Evolutionary conservation across 1,284 basidiomycete species (phyloP), one percentile per base, ranked within the genome.

Genomic region (Filobasidium uniguttulatum): DNA sequence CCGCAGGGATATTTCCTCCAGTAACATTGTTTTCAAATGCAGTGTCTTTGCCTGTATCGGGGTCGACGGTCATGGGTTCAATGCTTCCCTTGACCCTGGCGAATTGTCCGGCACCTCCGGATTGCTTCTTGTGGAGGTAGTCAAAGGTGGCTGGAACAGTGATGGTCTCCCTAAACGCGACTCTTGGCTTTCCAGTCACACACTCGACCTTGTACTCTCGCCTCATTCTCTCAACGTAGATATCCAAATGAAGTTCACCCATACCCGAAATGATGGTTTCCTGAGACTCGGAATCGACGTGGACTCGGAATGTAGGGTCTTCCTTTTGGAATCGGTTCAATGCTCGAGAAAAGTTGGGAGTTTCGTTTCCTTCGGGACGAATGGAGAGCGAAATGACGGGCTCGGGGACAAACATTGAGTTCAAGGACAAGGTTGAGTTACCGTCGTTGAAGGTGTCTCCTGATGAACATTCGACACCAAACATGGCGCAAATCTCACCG

Each of bases 241-340:
- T 96, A 65, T 99, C 94, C 23, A 99, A 78, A 66, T 99, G 94
- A 9, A 99, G 78, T 71, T 99, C 94, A 26, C 93, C 94, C 94
- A 98, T 99, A 17, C 94, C 94, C 29, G 88, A 93, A 56, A 99
- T 97, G 68, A 99, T 99, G n/a, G 94, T 98, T 83, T 98, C 94
- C 70, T 91, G 87, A 60, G 84, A 88, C 65, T 96, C 90, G 30
- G 75, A 70, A 69, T 99, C 94, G 52, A 98, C 79, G 67, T 97
- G 93, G 1, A 98, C 93, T 48, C 84, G 81, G 82, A 99, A 99
- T 0, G 94, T 99, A 1, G 94, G 94, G 68, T 98, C 94, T 67
- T 99, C 94, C 71, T 93, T 94, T 71, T 94, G 85, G 82, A 99
- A 99, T 33, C 93, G 82, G 66, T 94, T 93, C 45, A 99, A 77